These are phyloP conservation scores for Podaxis sp. DNA, from an alignment of 768 basidiomycete species.

Conservation along the genomic window DNA sequence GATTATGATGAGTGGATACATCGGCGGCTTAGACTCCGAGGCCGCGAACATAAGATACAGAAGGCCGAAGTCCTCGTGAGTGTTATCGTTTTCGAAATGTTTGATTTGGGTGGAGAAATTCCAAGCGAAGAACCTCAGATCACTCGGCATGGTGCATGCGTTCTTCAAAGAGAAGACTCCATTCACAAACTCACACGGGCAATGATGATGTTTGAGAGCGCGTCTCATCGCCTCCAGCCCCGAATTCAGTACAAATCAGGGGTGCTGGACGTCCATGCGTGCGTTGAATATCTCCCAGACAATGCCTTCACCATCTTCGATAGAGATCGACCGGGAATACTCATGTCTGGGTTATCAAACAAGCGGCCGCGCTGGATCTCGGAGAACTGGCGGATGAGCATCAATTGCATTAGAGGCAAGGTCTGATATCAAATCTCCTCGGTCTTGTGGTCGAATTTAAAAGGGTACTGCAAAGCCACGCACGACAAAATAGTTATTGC, in stretches of 20 bases:
- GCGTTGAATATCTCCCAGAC: conserved; percentile 75
- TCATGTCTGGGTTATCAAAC: conserved; percentile 77
- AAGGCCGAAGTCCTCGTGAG: conserved; percentile 77
- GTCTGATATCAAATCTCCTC: neutral
- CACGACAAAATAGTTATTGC: conserved; percentile 78
- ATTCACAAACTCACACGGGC: conserved; percentile 80
- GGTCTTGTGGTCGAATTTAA: conserved; percentile 1
- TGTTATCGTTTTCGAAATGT: conserved; percentile 8
- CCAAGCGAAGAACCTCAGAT: conserved; percentile 46
- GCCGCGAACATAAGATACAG: conserved; percentile 56
- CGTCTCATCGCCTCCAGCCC: conserved; percentile 78
- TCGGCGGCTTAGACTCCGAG: conserved; percentile 19
- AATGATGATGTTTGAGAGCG: conserved; percentile 90
- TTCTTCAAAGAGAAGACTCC: conserved; percentile 81
- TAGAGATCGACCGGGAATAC: conserved; percentile 75
- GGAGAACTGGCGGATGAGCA: conserved; percentile 75
- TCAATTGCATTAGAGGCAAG: conserved; percentile 68
- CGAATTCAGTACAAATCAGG: conserved; percentile 79
- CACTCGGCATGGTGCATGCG: conserved; percentile 80
- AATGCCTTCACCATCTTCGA: conserved; percentile 83
- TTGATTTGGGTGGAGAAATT: neutral
- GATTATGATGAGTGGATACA: conserved; percentile 19
- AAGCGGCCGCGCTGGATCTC: conserved; percentile 70
- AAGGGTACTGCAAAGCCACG: conserved; percentile 59
- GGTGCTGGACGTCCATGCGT: conserved; percentile 70